phyloP scores from a whole-genome alignment of 2,329 filamentous ascomycete species.

The Fusarium euwallaceae region DNA sequence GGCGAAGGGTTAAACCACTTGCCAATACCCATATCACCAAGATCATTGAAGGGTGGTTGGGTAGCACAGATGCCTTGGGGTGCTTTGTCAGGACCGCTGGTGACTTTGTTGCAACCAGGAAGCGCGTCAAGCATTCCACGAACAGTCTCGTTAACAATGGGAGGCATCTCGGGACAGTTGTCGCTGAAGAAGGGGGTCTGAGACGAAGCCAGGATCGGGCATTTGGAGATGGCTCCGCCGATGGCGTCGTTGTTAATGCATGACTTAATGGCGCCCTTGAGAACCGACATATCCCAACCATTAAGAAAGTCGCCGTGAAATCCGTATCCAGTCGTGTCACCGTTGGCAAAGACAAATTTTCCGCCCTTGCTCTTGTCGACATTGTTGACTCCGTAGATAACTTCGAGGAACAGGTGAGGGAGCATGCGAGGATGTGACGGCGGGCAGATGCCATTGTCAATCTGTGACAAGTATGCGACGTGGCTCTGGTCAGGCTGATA shows the following conservation, averaged over 20 bases:
- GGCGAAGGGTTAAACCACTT: conserved; percentile 31
- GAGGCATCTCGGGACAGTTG: conserved; percentile 39
- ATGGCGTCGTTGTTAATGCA: conserved; percentile 40
- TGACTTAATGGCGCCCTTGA: conserved; percentile 32
- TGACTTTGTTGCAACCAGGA: conserved; percentile 38
- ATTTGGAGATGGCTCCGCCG: conserved; percentile 25
- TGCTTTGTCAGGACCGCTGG: conserved; percentile 28
- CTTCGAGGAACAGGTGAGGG: conserved; percentile 41
- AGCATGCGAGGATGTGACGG: conserved; percentile 38
- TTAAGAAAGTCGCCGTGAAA: conserved; percentile 44
- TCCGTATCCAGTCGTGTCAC: conserved; percentile 41
- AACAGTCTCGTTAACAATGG: conserved; percentile 34
- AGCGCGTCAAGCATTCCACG: conserved; percentile 34
- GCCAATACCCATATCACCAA: conserved; percentile 16
- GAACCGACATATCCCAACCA: conserved; percentile 35
- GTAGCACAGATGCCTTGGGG: conserved; percentile 13
- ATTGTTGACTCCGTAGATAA: conserved; percentile 40
- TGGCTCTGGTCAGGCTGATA: conserved; percentile 42
- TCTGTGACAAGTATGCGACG: conserved; percentile 41
- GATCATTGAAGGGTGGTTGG: conserved; percentile 29
- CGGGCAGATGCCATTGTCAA: conserved; percentile 43
- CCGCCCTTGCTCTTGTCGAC: conserved; percentile 42
- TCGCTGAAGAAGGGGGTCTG: conserved; percentile 37
- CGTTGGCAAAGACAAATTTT: conserved; percentile 41
- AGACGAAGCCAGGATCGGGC: conserved; percentile 34